Percentiles rank a stretch among this genome's conserved stretches.
Conservation (phyloP, 2,329 filamentous ascomycete species). For the Purpureocillium lavendulum region DNA sequence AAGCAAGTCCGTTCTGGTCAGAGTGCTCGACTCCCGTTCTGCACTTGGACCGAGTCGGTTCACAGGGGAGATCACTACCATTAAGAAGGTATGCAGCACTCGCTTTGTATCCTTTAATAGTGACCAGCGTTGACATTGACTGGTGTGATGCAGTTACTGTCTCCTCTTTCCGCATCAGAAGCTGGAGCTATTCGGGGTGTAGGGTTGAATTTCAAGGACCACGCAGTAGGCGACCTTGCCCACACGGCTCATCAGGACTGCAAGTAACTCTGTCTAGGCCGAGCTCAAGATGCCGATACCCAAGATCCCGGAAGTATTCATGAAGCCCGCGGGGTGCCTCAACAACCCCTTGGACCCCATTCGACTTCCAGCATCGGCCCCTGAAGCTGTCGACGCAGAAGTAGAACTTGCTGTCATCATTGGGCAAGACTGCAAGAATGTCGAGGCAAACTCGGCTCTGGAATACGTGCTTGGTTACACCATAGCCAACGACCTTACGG, state of each 20-base stretch:
- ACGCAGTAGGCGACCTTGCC: slow-evolving; percentile 19
- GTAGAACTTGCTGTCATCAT: slow-evolving; percentile 43
- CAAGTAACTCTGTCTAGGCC: slow-evolving; percentile 2
- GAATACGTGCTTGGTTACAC: slow-evolving; percentile 49
- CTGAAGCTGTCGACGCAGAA: slow-evolving; percentile 39
- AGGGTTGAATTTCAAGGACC: slow-evolving; percentile 32
- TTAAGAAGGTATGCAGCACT: slow-evolving; percentile 6
- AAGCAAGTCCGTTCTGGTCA: slow-evolving; percentile 8
- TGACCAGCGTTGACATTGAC: not conserved
- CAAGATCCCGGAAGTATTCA: slow-evolving; percentile 23
- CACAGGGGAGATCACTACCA: slow-evolving; percentile 18
- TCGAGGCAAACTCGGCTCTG: slow-evolving; percentile 35
- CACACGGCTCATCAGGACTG: slow-evolving; percentile 9
- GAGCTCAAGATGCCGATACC: slow-evolving; percentile 17
- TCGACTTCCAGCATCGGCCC: slow-evolving; percentile 35
- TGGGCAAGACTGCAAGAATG: slow-evolving; percentile 36
- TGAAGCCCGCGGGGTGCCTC: slow-evolving; percentile 32
- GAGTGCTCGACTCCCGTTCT: slow-evolving; percentile 11
- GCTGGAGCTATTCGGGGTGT: slow-evolving; percentile 29
- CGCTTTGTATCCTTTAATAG: not conserved
- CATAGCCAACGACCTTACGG: slow-evolving; percentile 46
- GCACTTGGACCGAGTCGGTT: slow-evolving; percentile 18
- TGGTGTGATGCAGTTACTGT: slow-evolving; percentile 5
- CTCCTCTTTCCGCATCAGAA: slow-evolving; percentile 6
- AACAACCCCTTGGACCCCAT: slow-evolving; percentile 30